Percentiles rank a stretch among this genome's conserved stretches.
phyloP scores from a whole-genome alignment of 345 rosid species.

The Ceriops tagal region DNA sequence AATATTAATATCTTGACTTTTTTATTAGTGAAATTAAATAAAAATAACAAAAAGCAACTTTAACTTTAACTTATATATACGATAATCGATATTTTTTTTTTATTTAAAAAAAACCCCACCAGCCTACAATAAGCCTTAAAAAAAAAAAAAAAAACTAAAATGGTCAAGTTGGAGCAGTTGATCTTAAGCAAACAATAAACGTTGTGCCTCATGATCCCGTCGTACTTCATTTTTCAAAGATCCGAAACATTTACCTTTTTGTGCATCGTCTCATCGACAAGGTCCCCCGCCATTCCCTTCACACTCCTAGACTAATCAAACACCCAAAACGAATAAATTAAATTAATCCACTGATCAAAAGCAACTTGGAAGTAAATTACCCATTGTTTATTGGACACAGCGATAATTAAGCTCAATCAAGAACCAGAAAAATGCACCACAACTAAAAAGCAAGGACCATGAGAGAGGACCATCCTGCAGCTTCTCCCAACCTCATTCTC shows the following conservation, averaged over 20 bases:
- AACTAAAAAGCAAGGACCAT: not conserved
- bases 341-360: not conserved
- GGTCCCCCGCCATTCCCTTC: too few species aligned
- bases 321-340: conserved; percentile 7
- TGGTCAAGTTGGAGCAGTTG: conserved; percentile 4
- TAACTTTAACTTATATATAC: too few species aligned
- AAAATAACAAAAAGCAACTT: too few species aligned
- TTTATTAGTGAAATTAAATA: too few species aligned
- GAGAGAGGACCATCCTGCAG: not conserved
- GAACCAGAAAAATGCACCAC: not conserved
- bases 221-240: conserved; percentile 8
- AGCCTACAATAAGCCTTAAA: too few species aligned
- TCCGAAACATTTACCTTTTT: conserved; percentile 16
- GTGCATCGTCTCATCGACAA: conserved; percentile 13
- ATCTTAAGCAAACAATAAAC: not conserved
- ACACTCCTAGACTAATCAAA: not conserved
- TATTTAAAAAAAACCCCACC: too few species aligned
- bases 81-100: too few species aligned
- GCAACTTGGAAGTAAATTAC: too few species aligned
- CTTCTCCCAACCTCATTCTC: conserved; percentile 6
- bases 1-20: too few species aligned
- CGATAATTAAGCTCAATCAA: conserved; percentile 8
- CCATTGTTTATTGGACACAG: not conserved
- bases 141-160: too few species aligned
- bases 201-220: conserved; percentile 9